phyloP scores from a whole-genome alignment of 2,329 filamentous ascomycete genomes.

The Neopestalotiopsis clavispora region DNA sequence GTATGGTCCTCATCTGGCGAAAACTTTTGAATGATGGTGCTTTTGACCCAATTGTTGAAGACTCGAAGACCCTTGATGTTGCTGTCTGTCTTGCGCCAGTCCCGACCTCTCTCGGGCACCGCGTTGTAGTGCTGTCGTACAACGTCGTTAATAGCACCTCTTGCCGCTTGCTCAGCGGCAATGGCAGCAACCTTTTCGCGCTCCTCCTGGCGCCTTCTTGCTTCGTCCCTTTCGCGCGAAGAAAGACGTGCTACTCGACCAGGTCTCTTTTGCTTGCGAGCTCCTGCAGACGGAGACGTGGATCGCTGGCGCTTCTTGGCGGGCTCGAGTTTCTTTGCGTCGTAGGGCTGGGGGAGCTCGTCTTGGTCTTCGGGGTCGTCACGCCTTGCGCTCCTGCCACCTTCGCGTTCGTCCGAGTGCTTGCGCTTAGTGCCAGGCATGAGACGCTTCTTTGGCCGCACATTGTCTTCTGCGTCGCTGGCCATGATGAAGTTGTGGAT shows the following conservation, averaged over 20 bases:
- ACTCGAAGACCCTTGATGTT: conserved; percentile 92
- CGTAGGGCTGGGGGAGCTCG: conserved; percentile 64
- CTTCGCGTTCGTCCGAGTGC: conserved; percentile 31
- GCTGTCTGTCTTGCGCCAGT: conserved; percentile 93
- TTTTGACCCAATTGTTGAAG: conserved; percentile 99
- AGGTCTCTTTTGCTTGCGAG: conserved; percentile 72
- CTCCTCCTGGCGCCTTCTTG: conserved; percentile 66
- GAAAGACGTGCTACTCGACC: conserved; percentile 70
- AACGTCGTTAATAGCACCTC: conserved; percentile 73
- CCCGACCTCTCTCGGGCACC: conserved; percentile 88
- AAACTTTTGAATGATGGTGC: conserved; percentile 95
- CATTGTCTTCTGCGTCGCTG: conserved; percentile 38
- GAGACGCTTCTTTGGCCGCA: conserved; percentile 45
- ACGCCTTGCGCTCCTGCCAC: conserved; percentile 35
- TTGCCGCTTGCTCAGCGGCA: conserved; percentile 38
- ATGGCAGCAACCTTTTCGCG: conserved; percentile 51
- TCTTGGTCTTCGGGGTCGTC: conserved; percentile 35
- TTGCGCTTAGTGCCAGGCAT: conserved; percentile 46
- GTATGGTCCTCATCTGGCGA: conserved; percentile 78
- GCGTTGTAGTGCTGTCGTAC: conserved; percentile 96
- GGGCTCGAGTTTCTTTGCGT: conserved; percentile 61
- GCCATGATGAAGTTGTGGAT: not conserved
- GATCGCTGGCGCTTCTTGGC: conserved; percentile 64
- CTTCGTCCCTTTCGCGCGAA: conserved; percentile 69
- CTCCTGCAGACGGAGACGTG: conserved; percentile 48